Evolutionary conservation across 2,329 filamentous ascomycete species (phyloP).

Genomic region (Exserohilum turcica): DNA sequence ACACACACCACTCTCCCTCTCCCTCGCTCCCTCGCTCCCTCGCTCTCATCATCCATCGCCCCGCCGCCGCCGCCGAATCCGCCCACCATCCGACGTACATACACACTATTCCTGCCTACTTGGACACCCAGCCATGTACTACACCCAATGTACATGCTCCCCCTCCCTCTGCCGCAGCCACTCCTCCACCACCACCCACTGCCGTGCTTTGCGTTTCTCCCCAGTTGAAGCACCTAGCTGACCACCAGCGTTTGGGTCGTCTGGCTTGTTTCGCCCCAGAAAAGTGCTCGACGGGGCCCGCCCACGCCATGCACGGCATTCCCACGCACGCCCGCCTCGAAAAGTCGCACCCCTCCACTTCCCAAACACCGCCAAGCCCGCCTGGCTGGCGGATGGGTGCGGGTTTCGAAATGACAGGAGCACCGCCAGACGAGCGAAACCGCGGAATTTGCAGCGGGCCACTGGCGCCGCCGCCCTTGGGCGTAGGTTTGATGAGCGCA

Average conservation of each 20-base stretch:
- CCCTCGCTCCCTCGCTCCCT: not conserved
- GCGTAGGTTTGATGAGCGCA: slow-evolving; percentile 45
- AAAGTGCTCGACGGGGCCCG: slow-evolving; percentile 17
- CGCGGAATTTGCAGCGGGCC: slow-evolving; percentile 37
- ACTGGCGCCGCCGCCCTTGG: slow-evolving; percentile 26
- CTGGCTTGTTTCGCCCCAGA: slow-evolving; percentile 43
- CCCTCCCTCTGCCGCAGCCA: no score
- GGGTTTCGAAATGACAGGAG: slow-evolving; percentile 45
- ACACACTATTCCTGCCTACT: no score
- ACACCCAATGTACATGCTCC: no score
- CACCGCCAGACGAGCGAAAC: slow-evolving; percentile 30
- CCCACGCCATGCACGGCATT: slow-evolving; percentile 42
- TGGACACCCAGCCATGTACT: no score
- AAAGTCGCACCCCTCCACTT: slow-evolving; percentile 31
- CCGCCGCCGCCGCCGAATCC: not conserved
- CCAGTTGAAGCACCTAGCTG: slow-evolving; percentile 39
- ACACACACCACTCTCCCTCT: slow-evolving; percentile 7
- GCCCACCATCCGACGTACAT: not conserved
- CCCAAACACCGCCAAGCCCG: slow-evolving; percentile 43
- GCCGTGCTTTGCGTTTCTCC: slow-evolving; percentile 9
- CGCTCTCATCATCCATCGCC: no score
- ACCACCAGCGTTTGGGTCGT: slow-evolving; percentile 41
- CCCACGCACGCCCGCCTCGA: no score
- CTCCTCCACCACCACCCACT: slow-evolving; percentile 12
- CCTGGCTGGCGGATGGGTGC: slow-evolving; percentile 28